A percentile compares a stretch with the other conserved stretches of the same genome.
phyloP scores from a whole-genome alignment of 1,284 basidiomycete species.

The Athelia psychrophila region DNA sequence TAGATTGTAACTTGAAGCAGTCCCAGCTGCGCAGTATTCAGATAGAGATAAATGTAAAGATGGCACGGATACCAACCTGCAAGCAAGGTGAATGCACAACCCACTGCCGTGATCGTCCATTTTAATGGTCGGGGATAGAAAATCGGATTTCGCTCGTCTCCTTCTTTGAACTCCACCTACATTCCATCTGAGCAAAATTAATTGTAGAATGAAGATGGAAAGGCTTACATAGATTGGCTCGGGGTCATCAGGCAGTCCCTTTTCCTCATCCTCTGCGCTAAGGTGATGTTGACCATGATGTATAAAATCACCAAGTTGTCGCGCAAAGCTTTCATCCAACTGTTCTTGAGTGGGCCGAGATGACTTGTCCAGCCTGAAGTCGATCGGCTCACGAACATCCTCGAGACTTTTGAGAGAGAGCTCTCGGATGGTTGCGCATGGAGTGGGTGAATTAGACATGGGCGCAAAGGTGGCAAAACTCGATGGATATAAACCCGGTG shows the following conservation, averaged over 20 bases:
- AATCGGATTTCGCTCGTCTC: slow-evolving; percentile 39
- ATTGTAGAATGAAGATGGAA: no score
- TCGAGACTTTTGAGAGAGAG: not conserved
- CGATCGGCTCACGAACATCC: not conserved
- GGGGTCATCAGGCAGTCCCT: not conserved
- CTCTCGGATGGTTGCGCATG: not conserved
- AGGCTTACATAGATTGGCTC: not conserved
- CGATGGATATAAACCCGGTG: no score
- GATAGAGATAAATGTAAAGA: not conserved
- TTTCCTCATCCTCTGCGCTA: not conserved
- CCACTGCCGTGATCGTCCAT: slow-evolving; percentile 34
- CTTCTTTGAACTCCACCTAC: slow-evolving; percentile 37
- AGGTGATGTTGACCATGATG: not conserved
- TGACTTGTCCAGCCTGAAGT: not conserved
- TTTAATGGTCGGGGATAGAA: slow-evolving; percentile 33
- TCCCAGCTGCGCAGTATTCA: slow-evolving; percentile 22
- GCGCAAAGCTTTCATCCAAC: not conserved
- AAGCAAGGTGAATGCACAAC: slow-evolving; percentile 32
- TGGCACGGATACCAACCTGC: slow-evolving; percentile 18
- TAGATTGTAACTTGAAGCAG: slow-evolving; percentile 37
- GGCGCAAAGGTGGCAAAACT: not conserved
- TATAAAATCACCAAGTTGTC: not conserved
- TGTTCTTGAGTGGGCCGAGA: not conserved
- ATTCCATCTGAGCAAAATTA: no score
- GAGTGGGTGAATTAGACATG: not conserved